Evolutionary conservation across 768 basidiomycete genomes (phyloP).

Genomic region (Austroboletus eburneus): DNA sequence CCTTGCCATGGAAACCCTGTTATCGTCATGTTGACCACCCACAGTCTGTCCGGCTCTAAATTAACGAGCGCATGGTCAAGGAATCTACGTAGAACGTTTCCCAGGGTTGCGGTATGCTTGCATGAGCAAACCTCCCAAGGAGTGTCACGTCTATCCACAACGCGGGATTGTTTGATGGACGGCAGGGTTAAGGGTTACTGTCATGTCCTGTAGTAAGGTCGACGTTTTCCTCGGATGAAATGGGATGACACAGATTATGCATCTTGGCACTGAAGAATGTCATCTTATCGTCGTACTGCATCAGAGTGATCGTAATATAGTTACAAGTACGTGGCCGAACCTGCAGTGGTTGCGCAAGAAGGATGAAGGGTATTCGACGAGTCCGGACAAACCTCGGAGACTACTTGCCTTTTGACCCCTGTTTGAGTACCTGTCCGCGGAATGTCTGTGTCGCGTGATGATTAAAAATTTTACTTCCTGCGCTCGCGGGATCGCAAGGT

Average conservation of each 20-base stretch:
- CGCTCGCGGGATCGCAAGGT: not conserved
- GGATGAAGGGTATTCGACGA: too few species aligned
- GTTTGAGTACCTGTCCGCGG: not conserved
- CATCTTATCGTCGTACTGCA: too few species aligned
- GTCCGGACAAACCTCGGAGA: not conserved
- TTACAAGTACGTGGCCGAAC: not conserved
- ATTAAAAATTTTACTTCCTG: not conserved
- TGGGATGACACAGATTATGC: not conserved
- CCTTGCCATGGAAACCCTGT: conserved; percentile 11
- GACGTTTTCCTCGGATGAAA: not conserved
- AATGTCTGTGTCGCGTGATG: conserved; percentile 4
- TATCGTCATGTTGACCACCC: conserved; percentile 2
- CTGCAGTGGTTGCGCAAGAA: too few species aligned
- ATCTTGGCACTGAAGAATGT: not conserved
- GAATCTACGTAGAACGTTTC: conserved; percentile 5
- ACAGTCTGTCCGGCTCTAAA: not conserved
- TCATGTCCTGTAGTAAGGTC: too few species aligned
- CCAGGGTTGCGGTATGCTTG: conserved; percentile 1
- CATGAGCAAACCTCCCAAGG: not conserved
- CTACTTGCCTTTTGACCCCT: not conserved
- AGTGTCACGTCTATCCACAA: conserved; percentile 1
- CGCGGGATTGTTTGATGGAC: not conserved
- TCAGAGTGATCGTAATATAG: too few species aligned
- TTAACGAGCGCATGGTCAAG: not conserved
- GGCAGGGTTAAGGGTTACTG: not conserved